Base-by-base conservation (phyloP, 495 filamentous ascomycete species). In the Cetradonia linearis region DNA sequence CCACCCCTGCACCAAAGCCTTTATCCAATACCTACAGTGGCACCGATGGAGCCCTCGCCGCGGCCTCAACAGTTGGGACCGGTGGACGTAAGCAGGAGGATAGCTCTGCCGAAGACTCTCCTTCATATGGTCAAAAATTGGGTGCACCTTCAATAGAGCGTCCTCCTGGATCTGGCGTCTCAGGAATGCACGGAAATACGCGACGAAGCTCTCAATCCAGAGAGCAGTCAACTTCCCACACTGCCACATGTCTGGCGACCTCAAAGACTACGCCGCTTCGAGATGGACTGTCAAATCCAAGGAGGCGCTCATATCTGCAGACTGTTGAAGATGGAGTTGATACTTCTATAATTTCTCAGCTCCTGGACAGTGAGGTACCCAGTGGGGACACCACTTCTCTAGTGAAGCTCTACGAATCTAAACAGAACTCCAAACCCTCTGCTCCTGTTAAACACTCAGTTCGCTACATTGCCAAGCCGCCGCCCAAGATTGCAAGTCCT, bases 401-500 rank as follows among this genome's bases (percentile, higher is more conserved):
- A 23, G 79, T 86, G 53, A 74, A 77, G 18, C 71, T 86, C 62
- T 88, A 86, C 63, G 85, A 88, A 70, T 60, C 66, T 20, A 72
- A 70, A 56, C 57, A 68, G 14, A 60, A 60, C 4, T 48, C 66
- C 20, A 69, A 69, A 36, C 20, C 5, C 28, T n/a, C 42, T 28
- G 33, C 20, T 20, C 56, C 57, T 55, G 37, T 38, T 18, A 47
- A 33, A 10, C 37, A 61, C 31, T 72, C 65, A 55, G 63, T 64
- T 50, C 62, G 38, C 47, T 67, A 55, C 44, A 48, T 53, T 47
- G 33, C 13, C 27, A 50, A 58, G 52, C 59, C 18, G 27, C n/a
- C 58, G n/a, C 48, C 58, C 42, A 40, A 38, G 33, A 59, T 70
- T 55, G 63, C 66, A 48, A 62, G 60, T 31, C 64, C 57, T 27